phyloP scores from a whole-genome alignment of 805 yeast genomes.

The Grigorovia yakushimaensis region DNA sequence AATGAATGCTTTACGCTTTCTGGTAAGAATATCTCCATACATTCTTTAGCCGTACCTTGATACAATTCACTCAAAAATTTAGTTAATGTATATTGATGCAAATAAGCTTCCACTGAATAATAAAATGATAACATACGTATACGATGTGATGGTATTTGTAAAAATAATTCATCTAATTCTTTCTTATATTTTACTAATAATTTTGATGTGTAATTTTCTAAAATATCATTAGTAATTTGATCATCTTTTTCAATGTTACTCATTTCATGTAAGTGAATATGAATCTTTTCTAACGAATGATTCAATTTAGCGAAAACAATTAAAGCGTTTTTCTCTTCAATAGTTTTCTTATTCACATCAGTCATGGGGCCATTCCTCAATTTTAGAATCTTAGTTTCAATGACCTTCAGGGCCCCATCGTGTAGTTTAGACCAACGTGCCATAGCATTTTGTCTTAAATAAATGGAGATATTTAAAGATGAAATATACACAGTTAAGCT shows the following conservation, averaged over 20 bases:
- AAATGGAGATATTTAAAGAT: conserved; percentile 54
- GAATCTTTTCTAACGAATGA: conserved; percentile 52
- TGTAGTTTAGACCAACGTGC: conserved; percentile 44
- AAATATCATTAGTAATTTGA: conserved; percentile 9
- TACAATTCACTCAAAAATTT: conserved; percentile 13
- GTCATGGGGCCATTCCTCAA: background rate
- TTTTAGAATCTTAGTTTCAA: background rate
- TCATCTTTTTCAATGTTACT: conserved; percentile 6
- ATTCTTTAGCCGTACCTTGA: conserved; percentile 3
- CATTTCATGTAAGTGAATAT: conserved; percentile 37
- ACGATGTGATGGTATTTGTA: conserved; percentile 31
- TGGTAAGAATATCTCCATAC: conserved; percentile 13
- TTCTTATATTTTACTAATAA: conserved; percentile 37
- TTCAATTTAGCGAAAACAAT: conserved; percentile 53
- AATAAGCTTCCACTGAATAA: conserved; percentile 56
- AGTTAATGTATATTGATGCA: conserved; percentile 45
- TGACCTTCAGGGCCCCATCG: conserved; percentile 11
- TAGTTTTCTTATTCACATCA: background rate
- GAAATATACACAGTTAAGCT: conserved; percentile 47
- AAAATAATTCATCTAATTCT: conserved; percentile 34
- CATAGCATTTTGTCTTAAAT: conserved; percentile 52
- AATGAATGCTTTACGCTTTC: conserved; percentile 34
- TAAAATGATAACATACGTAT: conserved; percentile 40
- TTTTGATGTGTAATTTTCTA: conserved; percentile 10
- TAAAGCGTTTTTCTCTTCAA: conserved; percentile 35